Evolutionary conservation across 345 rosid species (phyloP), one percentile per base, ranked within the genome.

Genomic region (Aethionema arabicum): DNA sequence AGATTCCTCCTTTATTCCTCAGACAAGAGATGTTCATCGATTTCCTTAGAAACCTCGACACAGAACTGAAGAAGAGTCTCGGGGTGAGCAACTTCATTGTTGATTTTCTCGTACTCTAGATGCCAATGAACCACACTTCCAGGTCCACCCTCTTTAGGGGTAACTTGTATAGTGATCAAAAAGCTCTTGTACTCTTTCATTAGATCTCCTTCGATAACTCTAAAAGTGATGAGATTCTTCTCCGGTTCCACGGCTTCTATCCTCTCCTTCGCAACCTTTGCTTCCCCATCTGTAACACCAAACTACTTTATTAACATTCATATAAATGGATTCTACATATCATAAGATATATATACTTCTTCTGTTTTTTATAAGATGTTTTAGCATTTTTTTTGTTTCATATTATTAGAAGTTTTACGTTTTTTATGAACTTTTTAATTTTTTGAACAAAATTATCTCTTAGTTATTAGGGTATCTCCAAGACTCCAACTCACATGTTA

Each of bases 61-160:
- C 21, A 7, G 8, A 62, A 62, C 48, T 53, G 56, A 15, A 61
- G 61, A 15, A 61, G 12, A 0, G 68, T 36, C 11, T 36, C 32
- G 5, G 74, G 74, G 11, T 61, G 68, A 10, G 69, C 46, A 3
- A 56, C 68, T 70, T 68, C 27, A 21, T 21, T 21, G 27, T 21
- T 21, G 1, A 21, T 21, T 21, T 21, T 21, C 27, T 21, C 27
- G 21, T 70, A 63, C 33, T 70, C 68, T 10, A 61, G n/a, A 0
- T 21, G 53, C 74, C 64, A 70, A 16, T 39, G 68, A 31, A 29
- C 56, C 3, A 52, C n/a, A 30, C 56, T 49, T 3, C 53, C 53
- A 14, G 15, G 13, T 14, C 56, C 11, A 13, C 7, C 53, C 5
- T 9, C 27, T 29, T 21, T 27, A 11, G 56, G 56, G 13, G 6